Conservation (phyloP, 495 filamentous ascomycete species). For the Durotheca rogersii region DNA sequence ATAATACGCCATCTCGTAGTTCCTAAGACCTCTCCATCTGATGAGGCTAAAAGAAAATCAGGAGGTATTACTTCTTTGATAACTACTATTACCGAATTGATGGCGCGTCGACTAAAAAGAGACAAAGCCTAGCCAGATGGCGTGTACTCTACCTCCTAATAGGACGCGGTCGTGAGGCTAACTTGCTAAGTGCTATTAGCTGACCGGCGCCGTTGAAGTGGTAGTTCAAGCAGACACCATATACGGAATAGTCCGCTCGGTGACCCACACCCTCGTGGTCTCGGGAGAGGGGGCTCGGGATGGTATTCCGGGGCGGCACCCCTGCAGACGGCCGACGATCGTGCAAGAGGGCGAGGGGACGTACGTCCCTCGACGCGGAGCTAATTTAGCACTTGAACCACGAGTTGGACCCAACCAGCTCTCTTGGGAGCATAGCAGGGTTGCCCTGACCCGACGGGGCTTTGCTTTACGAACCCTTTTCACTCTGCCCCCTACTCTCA, state of each 20-base stretch:
- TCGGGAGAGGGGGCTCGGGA: slow-evolving; percentile 6
- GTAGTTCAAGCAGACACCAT: not conserved
- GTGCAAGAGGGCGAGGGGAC: too few species aligned
- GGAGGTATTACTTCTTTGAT: slow-evolving; percentile 4
- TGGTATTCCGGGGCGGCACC: slow-evolving; percentile 1
- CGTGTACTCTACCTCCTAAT: slow-evolving; percentile 7
- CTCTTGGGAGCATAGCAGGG: too few species aligned
- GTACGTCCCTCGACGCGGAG: too few species aligned
- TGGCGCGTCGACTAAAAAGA: slow-evolving; percentile 2
- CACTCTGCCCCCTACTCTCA: too few species aligned
- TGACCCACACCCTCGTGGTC: slow-evolving; percentile 8
- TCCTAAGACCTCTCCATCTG: slow-evolving; percentile 11
- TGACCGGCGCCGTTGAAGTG: slow-evolving; percentile 1
- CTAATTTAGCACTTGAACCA: too few species aligned
- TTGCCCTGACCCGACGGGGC: too few species aligned
- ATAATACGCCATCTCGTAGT: slow-evolving; percentile 2
- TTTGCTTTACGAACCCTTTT: too few species aligned
- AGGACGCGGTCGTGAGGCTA: slow-evolving; percentile 13
- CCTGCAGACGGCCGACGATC: slow-evolving; percentile 7
- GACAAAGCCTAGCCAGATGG: slow-evolving; percentile 11
- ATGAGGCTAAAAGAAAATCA: slow-evolving; percentile 17
- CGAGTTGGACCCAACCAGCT: too few species aligned
- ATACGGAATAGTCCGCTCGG: slow-evolving; percentile 3
- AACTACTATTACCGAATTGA: not conserved
- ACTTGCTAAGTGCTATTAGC: slow-evolving; percentile 14